Conservation (phyloP, 1,284 basidiomycete species). For the Ganoderma lingzhi region DNA sequence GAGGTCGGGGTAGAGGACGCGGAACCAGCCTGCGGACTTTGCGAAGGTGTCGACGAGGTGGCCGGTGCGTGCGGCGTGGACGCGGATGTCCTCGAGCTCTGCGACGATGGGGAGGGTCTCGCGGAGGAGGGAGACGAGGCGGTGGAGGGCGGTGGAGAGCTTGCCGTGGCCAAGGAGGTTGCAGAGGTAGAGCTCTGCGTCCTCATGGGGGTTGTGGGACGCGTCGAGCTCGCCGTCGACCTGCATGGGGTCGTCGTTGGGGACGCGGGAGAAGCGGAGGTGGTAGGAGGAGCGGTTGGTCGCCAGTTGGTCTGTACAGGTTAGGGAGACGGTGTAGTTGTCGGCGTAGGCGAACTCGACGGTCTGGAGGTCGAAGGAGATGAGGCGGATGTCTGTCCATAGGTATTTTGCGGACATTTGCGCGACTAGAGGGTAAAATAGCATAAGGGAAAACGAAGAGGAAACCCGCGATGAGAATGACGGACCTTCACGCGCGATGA, state of each 20-base stretch:
- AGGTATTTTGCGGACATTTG: constrained; percentile 77
- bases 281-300: constrained; percentile 71
- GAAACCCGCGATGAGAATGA: neutral
- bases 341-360: constrained; percentile 86
- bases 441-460: constrained; percentile 1
- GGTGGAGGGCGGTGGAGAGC: constrained; percentile 67
- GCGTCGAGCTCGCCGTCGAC: constrained; percentile 31
- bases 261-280: constrained; percentile 71
- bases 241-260: constrained; percentile 33
- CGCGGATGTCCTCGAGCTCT: constrained; percentile 70
- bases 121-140: constrained; percentile 70
- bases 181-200: constrained; percentile 75
- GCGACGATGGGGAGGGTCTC: constrained; percentile 79
- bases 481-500: constrained; percentile 87
- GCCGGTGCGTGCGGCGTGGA: constrained; percentile 45
- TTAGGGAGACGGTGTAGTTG: constrained; percentile 77
- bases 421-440: constrained; percentile 61
- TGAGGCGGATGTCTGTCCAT: constrained; percentile 77
- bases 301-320: constrained; percentile 75
- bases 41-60: constrained; percentile 69
- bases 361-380: constrained; percentile 89
- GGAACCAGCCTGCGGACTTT: constrained; percentile 83
- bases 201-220: constrained; percentile 71
- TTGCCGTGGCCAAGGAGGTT: constrained; percentile 69
- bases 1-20: constrained; percentile 73